These are phyloP conservation scores for Sporothrix brasiliensis DNA, from an alignment of 2,329 filamentous ascomycete species.

Conservation along the genomic window DNA sequence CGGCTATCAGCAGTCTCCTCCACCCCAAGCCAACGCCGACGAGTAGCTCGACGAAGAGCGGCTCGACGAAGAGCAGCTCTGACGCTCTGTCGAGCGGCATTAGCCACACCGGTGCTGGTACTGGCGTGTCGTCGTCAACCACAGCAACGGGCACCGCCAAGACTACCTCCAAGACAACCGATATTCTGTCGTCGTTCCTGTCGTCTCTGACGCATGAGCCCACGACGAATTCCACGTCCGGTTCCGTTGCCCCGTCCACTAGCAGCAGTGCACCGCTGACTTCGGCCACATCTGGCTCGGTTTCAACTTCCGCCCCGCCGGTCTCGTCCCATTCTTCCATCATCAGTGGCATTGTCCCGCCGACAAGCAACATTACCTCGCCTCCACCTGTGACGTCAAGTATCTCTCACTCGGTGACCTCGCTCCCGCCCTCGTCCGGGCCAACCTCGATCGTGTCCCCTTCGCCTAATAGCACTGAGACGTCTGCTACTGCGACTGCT, in stretches of 20 bases:
- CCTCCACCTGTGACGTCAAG: constrained; percentile 22
- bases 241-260: not conserved
- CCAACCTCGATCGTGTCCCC: constrained; percentile 2
- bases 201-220: constrained; percentile 26
- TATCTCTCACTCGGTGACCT: not conserved
- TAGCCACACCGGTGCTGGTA: constrained; percentile 29
- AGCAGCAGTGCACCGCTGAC: constrained; percentile 18
- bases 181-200: constrained; percentile 20
- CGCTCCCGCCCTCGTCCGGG: constrained; percentile 1
- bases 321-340: constrained; percentile 17
- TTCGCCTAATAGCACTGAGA: constrained; percentile 24
- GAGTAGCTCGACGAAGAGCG: not conserved
- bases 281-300: not conserved
- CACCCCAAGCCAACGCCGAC: constrained; percentile 12
- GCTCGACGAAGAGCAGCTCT: not conserved
- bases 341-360: constrained; percentile 6
- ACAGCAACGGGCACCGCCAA: constrained; percentile 12
- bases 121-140: constrained; percentile 15
- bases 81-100: constrained; percentile 29
- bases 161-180: not conserved
- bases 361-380: constrained; percentile 26
- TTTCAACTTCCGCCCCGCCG: constrained; percentile 23
- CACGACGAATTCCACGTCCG: constrained; percentile 7
- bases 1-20: constrained; percentile 20
- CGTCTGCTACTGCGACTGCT: not conserved